phyloP scores from a whole-genome alignment of 805 yeast species.

The Kazachstania africana region DNA sequence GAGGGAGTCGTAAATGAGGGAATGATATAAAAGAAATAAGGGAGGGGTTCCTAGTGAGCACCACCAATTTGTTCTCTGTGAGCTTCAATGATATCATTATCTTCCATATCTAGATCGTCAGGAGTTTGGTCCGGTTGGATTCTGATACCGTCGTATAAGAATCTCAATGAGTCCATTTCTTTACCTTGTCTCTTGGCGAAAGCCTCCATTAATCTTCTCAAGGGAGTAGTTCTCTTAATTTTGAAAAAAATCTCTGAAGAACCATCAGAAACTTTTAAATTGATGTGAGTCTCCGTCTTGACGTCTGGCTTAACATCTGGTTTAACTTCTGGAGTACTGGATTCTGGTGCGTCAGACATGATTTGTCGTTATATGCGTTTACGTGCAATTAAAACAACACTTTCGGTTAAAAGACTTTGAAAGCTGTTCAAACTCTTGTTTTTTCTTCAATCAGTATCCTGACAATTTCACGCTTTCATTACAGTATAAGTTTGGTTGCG shows the following conservation, averaged over 20 bases:
- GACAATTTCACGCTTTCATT: no score
- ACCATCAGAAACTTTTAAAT: constrained; percentile 89
- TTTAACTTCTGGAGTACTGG: constrained; percentile 22
- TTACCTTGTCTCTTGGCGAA: constrained; percentile 97
- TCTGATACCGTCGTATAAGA: constrained; percentile 88
- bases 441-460: no score
- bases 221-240: constrained; percentile 83
- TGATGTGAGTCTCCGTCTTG: constrained; percentile 73
- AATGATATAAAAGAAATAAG: no score
- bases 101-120: constrained; percentile 83
- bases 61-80: constrained; percentile 89
- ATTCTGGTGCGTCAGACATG: constrained; percentile 20
- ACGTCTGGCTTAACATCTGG: constrained; percentile 37
- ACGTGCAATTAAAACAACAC: no score
- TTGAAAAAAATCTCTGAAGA: constrained; percentile 90
- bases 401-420: no score
- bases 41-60: no score
- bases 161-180: constrained; percentile 68
- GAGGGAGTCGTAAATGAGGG: no score
- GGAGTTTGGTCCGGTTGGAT: constrained; percentile 85
- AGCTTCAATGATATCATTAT: constrained; percentile 93
- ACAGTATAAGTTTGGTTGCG: no score
- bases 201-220: constrained; percentile 92
- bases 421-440: no score
- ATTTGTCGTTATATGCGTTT: not conserved